Evolutionary conservation across 2,329 filamentous ascomycete genomes (phyloP).

Genomic region (Paracorniculantispora psalliotae): DNA sequence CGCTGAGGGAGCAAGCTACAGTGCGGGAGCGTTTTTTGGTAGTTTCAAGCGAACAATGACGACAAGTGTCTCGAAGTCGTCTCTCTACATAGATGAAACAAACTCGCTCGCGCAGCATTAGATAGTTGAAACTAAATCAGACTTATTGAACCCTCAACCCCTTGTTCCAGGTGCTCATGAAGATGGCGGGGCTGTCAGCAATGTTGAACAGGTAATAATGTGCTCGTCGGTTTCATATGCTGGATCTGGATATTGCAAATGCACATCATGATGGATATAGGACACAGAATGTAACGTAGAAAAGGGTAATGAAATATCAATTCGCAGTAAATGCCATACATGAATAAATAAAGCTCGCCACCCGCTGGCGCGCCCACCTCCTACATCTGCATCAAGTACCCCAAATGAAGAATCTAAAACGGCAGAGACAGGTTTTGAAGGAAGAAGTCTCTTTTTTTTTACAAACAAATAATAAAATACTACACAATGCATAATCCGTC

Average conservation of each 20-base stretch:
- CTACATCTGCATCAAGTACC: neutral
- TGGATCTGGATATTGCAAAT: neutral
- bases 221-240: no score
- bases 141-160: neutral
- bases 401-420: neutral
- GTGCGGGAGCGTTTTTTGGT: conserved; percentile 1
- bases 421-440: neutral
- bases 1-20: no score
- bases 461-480: neutral
- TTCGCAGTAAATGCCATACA: conserved; percentile 8
- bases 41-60: conserved; percentile 12
- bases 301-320: neutral
- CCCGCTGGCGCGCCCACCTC: neutral
- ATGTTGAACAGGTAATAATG: no score
- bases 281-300: neutral
- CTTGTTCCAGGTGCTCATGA: neutral
- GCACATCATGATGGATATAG: no score
- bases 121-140: neutral
- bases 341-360: neutral
- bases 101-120: conserved; percentile 1
- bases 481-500: conserved; percentile 4
- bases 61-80: neutral
- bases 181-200: neutral
- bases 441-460: neutral
- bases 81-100: conserved; percentile 12